phyloP scores from a whole-genome alignment of 2,329 filamentous ascomycete genomes.

The Phaeosphaeria sp. region DNA sequence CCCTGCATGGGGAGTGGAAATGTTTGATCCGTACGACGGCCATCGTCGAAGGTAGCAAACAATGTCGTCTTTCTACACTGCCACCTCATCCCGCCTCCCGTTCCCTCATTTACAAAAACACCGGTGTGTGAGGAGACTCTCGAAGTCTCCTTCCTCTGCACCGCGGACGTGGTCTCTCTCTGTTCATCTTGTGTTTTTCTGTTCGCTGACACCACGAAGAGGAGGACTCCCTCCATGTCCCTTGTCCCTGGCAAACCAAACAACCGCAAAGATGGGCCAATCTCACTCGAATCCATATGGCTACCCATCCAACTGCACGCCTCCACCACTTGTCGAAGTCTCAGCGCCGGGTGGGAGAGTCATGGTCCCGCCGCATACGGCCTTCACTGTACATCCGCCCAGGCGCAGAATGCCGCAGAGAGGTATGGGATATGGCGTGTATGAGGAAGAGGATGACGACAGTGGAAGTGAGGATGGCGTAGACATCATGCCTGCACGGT shows the following conservation, averaged over 20 bases:
- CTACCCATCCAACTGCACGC: constrained; percentile 3
- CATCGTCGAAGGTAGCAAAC: not conserved
- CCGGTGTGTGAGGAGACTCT: too few species aligned
- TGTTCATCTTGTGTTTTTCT: too few species aligned
- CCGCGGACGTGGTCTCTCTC: too few species aligned
- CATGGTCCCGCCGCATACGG: constrained; percentile 22
- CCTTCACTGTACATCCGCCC: not conserved
- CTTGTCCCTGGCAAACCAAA: too few species aligned
- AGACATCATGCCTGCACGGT: not conserved
- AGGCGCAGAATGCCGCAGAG: not conserved
- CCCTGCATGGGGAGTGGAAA: not conserved
- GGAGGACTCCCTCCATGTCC: too few species aligned
- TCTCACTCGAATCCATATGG: not conserved
- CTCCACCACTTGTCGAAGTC: constrained; percentile 32
- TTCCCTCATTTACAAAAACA: not conserved
- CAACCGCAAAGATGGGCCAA: not conserved
- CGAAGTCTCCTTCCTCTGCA: too few species aligned
- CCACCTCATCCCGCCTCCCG: not conserved
- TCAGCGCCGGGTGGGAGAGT: constrained; percentile 23
- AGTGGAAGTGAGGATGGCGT: not conserved
- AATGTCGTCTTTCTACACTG: not conserved
- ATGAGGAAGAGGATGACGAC: not conserved
- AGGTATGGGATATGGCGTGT: not conserved
- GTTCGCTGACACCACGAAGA: too few species aligned
- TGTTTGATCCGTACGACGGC: not conserved